These are phyloP conservation scores for Botrytis sinoallii DNA, from an alignment of 2,329 filamentous ascomycete species.

Conservation along the genomic window DNA sequence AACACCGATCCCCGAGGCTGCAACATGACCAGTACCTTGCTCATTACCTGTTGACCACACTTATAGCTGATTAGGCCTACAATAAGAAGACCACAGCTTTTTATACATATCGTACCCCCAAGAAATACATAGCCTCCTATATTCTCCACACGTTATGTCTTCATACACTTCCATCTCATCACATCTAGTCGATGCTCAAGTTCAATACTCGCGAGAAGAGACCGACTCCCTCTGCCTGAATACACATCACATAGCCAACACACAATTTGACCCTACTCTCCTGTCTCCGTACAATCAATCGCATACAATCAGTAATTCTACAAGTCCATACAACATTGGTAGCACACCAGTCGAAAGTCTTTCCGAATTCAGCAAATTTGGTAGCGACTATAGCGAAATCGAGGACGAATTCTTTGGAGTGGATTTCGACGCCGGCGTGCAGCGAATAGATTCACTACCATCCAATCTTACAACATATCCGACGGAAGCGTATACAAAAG, in stretches of 20 bases:
- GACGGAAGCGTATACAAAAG: conserved; percentile 24
- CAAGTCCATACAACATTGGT: conserved; percentile 32
- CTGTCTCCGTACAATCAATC: conserved; percentile 33
- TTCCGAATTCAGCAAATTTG: conserved; percentile 35
- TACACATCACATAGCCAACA: conserved; percentile 26
- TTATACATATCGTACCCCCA: conserved; percentile 26
- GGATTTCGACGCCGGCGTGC: conserved; percentile 36
- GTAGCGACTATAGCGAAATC: conserved; percentile 34
- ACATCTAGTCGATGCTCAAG: conserved; percentile 29
- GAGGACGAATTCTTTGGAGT: conserved; percentile 38
- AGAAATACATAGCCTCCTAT: conserved; percentile 34
- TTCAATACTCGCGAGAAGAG: conserved; percentile 30
- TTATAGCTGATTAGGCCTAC: conserved; percentile 25
- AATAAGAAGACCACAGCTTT: conserved; percentile 17
- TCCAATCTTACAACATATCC: conserved; percentile 22
- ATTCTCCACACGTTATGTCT: conserved; percentile 35
- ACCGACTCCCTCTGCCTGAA: conserved; percentile 29
- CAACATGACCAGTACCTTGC: conserved; percentile 33
- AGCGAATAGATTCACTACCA: conserved; percentile 30
- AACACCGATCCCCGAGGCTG: conserved; percentile 27
- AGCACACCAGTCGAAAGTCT: conserved; percentile 34
- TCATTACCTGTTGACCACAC: conserved; percentile 28
- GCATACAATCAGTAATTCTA: conserved; percentile 34
- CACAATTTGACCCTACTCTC: conserved; percentile 27
- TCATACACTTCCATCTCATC: conserved; percentile 30